Percentiles rank a stretch among this genome's conserved stretches.
Conservation (phyloP, 352 stramenopile species). For the Globisporangium cederbergense region DNA sequence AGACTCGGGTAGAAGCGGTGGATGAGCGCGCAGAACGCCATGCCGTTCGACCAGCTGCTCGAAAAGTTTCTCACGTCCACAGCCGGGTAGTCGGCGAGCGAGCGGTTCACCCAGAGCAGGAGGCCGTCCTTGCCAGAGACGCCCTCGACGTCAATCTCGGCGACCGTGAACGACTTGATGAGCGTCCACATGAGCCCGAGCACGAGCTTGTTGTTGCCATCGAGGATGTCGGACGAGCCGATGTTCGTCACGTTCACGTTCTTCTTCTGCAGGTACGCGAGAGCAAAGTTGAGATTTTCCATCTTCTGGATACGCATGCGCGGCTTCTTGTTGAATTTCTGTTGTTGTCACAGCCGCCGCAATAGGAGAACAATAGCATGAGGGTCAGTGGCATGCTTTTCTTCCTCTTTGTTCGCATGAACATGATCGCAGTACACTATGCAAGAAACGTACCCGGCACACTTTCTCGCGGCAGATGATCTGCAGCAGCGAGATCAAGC, state of each 20-base stretch:
- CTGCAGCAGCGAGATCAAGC: slow-evolving; percentile 84
- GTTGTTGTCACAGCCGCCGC: neutral
- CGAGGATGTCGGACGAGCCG: slow-evolving; percentile 89
- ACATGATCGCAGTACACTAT: neutral
- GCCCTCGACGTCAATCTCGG: slow-evolving; percentile 84
- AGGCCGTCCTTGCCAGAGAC: slow-evolving; percentile 90
- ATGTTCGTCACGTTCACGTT: slow-evolving; percentile 91
- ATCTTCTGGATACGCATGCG: slow-evolving; percentile 93
- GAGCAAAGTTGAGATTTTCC: slow-evolving; percentile 90
- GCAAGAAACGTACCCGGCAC: slow-evolving; percentile 54
- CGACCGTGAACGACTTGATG: slow-evolving; percentile 89
- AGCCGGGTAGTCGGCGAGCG: slow-evolving; percentile 77
- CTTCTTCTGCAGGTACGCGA: slow-evolving; percentile 88
- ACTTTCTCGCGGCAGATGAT: slow-evolving; percentile 88
- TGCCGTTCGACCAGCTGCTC: slow-evolving; percentile 80
- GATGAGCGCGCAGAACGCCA: slow-evolving; percentile 90
- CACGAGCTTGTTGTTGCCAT: slow-evolving; percentile 91
- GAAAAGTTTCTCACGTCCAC: slow-evolving; percentile 90
- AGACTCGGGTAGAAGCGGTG: slow-evolving; percentile 87
- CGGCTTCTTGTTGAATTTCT: slow-evolving; percentile 92
- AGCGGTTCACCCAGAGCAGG: slow-evolving; percentile 88
- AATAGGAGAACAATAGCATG: neutral
- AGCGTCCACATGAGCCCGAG: slow-evolving; percentile 92
- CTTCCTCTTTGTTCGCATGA: neutral
- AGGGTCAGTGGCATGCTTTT: neutral